phyloP scores from a whole-genome alignment of 371 early-diverging fungal species.

The Apophysomyces ossiformis region DNA sequence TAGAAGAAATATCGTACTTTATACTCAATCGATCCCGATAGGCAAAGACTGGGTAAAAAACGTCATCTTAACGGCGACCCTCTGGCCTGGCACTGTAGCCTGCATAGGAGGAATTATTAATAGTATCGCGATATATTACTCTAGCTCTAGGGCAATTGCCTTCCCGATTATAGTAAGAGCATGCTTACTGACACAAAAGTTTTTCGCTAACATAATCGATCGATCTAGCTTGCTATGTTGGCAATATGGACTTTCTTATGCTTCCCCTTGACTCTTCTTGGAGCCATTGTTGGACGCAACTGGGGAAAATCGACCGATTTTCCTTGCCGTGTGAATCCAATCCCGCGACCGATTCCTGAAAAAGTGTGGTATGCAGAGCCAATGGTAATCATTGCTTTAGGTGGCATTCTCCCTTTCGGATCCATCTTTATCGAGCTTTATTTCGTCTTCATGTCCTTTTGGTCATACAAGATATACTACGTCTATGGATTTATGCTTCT shows the following conservation, averaged over 20 bases:
- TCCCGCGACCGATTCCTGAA: slow-evolving; percentile 83
- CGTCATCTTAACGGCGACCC: slow-evolving; percentile 70
- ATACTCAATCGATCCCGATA: slow-evolving; percentile 13
- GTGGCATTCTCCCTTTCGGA: slow-evolving; percentile 84
- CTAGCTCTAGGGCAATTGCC: slow-evolving; percentile 80
- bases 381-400: slow-evolving; percentile 60
- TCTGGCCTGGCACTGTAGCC: slow-evolving; percentile 74
- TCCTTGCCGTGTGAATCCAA: slow-evolving; percentile 84
- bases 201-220: not conserved
- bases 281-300: slow-evolving; percentile 77
- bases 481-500: slow-evolving; percentile 85
- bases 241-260: slow-evolving; percentile 79
- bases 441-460: slow-evolving; percentile 85
- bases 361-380: slow-evolving; percentile 77
- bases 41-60: slow-evolving; percentile 75
- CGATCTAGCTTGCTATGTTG: slow-evolving; percentile 60
- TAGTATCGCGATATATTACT: slow-evolving; percentile 75
- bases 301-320: slow-evolving; percentile 70
- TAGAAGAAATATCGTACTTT: not conserved
- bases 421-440: slow-evolving; percentile 89
- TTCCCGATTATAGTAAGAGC: slow-evolving; percentile 72
- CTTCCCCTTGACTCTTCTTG: slow-evolving; percentile 79
- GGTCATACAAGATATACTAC: slow-evolving; percentile 85
- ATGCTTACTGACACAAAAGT: not conserved
- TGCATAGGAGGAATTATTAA: slow-evolving; percentile 70